Evolutionary conservation across 1,139 yeast genomes (phyloP).

Genomic region (Saccharomyces uvarum): DNA sequence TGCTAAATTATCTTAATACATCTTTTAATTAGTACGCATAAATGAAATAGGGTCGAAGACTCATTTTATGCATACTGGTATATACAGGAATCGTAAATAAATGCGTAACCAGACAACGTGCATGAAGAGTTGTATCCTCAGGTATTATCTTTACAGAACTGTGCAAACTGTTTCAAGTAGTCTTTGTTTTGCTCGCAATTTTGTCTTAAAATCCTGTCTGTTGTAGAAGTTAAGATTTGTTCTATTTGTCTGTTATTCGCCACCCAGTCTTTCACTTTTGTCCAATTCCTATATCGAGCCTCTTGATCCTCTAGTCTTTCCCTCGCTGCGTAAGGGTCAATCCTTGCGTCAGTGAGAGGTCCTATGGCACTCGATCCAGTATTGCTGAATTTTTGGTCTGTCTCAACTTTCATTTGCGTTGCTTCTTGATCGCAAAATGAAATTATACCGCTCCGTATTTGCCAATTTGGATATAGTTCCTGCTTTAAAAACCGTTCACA

Average conservation of each 20-base stretch:
- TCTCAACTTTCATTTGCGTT: conserved; percentile 23
- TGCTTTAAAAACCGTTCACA: conserved; percentile 33
- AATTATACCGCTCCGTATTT: conserved; percentile 33
- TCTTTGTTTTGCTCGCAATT: conserved; percentile 32
- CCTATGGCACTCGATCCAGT: conserved; percentile 8
- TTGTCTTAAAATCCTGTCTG: conserved; percentile 32
- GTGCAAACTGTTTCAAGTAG: conserved; percentile 21
- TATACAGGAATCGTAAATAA: neutral
- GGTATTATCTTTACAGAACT: conserved; percentile 5
- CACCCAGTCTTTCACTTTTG: conserved; percentile 32
- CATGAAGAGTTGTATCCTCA: neutral
- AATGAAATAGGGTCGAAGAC: neutral
- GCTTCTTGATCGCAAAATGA: conserved; percentile 35
- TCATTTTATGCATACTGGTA: neutral
- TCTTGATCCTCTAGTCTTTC: conserved; percentile 31
- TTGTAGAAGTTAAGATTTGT: conserved; percentile 34
- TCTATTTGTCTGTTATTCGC: conserved; percentile 38
- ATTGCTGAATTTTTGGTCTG: conserved; percentile 13
- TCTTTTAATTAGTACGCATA: neutral
- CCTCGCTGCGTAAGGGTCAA: conserved; percentile 43
- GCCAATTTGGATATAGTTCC: conserved; percentile 40
- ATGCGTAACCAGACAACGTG: neutral
- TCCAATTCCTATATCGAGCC: conserved; percentile 25
- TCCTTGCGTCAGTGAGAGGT: conserved; percentile 27
- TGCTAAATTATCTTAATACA: neutral